phyloP scores from a whole-genome alignment of 1,284 basidiomycete genomes.

The Mrakiaceae sp. region DNA sequence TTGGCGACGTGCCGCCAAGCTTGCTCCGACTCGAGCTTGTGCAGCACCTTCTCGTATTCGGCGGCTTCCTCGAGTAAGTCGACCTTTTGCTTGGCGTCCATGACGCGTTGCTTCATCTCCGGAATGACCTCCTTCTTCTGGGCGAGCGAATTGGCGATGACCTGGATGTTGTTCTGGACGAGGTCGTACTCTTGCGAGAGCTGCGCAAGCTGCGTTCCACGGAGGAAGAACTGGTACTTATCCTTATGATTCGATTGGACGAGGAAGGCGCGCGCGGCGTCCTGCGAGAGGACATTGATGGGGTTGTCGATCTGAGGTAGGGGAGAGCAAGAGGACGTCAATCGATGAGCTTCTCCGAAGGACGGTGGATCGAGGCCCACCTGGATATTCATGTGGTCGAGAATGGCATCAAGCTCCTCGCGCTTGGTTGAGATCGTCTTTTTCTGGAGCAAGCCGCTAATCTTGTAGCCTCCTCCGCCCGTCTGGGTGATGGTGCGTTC shows the following conservation, averaged over 20 bases:
- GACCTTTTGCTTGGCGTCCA: constrained; percentile 10
- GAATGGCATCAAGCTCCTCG: constrained; percentile 74
- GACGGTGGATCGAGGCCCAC: constrained; percentile 5
- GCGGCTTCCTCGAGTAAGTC: neutral
- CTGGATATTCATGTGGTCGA: constrained; percentile 90
- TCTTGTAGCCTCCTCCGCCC: constrained; percentile 69
- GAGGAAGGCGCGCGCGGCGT: constrained; percentile 72
- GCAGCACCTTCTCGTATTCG: constrained; percentile 19
- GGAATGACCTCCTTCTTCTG: constrained; percentile 38
- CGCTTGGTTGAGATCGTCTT: constrained; percentile 64
- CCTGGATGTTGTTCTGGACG: constrained; percentile 58
- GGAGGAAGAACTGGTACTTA: constrained; percentile 94
- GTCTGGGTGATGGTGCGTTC: constrained; percentile 68
- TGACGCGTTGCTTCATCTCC: constrained; percentile 9
- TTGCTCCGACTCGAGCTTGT: constrained; percentile 17
- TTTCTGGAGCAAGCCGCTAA: constrained; percentile 37
- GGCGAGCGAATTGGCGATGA: constrained; percentile 50
- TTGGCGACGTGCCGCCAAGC: constrained; percentile 11
- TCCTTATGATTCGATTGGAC: constrained; percentile 69
- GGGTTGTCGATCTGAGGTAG: constrained; percentile 72
- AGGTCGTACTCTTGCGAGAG: constrained; percentile 76
- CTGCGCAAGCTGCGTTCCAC: constrained; percentile 82
- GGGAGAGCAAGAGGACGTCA: neutral
- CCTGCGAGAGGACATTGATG: constrained; percentile 87
- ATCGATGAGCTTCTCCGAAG: neutral